Base-by-base conservation (phyloP, 2,329 filamentous ascomycete species). In the Exophiala sp. region DNA sequence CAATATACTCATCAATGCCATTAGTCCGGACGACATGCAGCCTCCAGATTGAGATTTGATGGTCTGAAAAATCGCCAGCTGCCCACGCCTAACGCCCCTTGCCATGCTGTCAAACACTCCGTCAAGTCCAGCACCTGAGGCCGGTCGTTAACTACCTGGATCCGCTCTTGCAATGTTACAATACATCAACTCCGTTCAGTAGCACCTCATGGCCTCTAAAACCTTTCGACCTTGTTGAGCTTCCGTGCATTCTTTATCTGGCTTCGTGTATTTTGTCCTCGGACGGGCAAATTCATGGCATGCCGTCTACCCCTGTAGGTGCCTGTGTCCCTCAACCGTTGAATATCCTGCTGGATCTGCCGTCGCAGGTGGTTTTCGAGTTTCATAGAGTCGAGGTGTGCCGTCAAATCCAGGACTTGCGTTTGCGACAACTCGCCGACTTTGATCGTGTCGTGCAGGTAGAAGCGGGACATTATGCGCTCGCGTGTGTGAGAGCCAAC, bases 281-380 rank as follows among this genome's bases (percentile, higher is more conserved):
- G 82, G 50, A 94, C 92, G 3, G 94, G 94, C 75, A 97, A 74
- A 57, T 86, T 84, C 87, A 97, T 91, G 53, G 92, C 92, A 77
- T 99, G 94, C 62, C 94, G 79, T 70, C 88, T 85, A 61, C 94
- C 94, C 49, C 94, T 79, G 69, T 95, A 95, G 3, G 87, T 85
- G 46, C 91, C 91, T 77, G 96, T 96, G 65, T 96, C 91, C 69
- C 88, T 89, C 71, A 99, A 67, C 55, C 92, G 79, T 68, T 79
- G 79, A 63, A 99, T 95, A 67, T 97, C 94, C 46, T 96, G 89
- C 65, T 86, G 80, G 35, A 96, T 74, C 55, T 89, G 76, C 68
- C 87, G 82, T 66, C 84, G 79, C 60, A 95, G 79, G 66, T 97
- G 91, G 71, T 88, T 95, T 72, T 96, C 94, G 65, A 97, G 89